Evolutionary conservation across 2,329 filamentous ascomycete species (phyloP), one percentile per base, ranked within the genome.

Genomic region (Macroventuria anomochaeta): DNA sequence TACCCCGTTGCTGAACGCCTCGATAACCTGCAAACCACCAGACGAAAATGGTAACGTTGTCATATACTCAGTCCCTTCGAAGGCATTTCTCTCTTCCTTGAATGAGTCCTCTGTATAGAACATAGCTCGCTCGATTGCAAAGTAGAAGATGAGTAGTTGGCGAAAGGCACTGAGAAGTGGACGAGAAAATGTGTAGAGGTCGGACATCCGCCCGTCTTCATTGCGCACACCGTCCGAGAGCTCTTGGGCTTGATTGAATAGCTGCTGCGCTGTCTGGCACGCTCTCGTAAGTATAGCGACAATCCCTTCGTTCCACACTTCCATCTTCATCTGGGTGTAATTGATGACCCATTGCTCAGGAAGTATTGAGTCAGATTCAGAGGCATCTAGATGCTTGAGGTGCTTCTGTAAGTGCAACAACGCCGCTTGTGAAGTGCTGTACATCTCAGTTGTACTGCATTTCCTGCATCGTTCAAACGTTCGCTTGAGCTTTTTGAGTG

Each of bases 111-210:
- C 39, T 2, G 56, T 61, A 11, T 56, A 54, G 36, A 65, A 38
- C 7, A 73, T 25, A n/a, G 65, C 57, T 37, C 69, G 58, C 48
- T 71, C 70, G 7, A 62, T 55, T 1, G 65, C 64, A 12, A 72
- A 52, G 29, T 64, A 70, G 34, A 68, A 69, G 1, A 67, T 46
- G 1, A 69, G 29, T 2, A 70, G 44, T 12, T 46, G 42, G 17
- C 59, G 64, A 7, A 73, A 59, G 12, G 64, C 59, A 23, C 63
- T 55, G 3, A 67, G 31, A 5, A 74, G 53, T 26, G 61, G 43
- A 0, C 55, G 49, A 1, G 71, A 67, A 18, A 71, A 57, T 2
- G 38, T 59, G 46, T 73, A 73, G 4, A 64, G 31, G 2, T 61
- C 55, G 1, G 68, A 71, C 38, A 71, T 61, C 1, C 41, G 40